Conservation (phyloP, 176 grass and related monocot genomes). For the Bolboschoenus planiculmis region DNA sequence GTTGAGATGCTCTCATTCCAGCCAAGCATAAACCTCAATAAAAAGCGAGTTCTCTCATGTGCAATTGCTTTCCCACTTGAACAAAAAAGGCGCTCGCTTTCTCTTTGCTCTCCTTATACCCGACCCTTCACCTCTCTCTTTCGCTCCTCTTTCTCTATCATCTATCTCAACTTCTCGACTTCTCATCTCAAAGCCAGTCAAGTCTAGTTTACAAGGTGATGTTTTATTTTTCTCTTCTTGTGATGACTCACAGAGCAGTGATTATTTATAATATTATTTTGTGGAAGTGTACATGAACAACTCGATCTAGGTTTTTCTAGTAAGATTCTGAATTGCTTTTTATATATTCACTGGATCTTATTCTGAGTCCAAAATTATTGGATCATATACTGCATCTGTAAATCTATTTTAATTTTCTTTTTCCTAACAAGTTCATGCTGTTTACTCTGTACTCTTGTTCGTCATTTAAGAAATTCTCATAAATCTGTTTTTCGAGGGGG, state of each 20-base stretch:
- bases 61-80: conserved; percentile 2
- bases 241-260: neutral
- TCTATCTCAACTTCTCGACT: neutral
- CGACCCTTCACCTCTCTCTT: neutral
- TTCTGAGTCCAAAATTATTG: neutral
- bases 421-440: neutral
- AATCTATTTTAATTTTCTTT: neutral
- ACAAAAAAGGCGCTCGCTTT: conserved; percentile 1
- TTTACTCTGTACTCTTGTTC: neutral
- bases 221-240: neutral
- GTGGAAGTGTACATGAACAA: neutral
- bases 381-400: neutral
- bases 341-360: neutral
- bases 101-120: neutral
- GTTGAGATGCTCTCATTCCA: conserved; percentile 3
- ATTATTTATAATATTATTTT: neutral
- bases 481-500: neutral
- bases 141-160: neutral
- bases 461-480: neutral
- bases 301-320: neutral
- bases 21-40: neutral
- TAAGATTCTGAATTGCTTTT: neutral
- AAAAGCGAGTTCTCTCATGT: neutral
- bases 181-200: conserved; percentile 9
- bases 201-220: conserved; percentile 11